phyloP scores from a whole-genome alignment of 768 basidiomycete species.

The Termitomyces sp. region DNA sequence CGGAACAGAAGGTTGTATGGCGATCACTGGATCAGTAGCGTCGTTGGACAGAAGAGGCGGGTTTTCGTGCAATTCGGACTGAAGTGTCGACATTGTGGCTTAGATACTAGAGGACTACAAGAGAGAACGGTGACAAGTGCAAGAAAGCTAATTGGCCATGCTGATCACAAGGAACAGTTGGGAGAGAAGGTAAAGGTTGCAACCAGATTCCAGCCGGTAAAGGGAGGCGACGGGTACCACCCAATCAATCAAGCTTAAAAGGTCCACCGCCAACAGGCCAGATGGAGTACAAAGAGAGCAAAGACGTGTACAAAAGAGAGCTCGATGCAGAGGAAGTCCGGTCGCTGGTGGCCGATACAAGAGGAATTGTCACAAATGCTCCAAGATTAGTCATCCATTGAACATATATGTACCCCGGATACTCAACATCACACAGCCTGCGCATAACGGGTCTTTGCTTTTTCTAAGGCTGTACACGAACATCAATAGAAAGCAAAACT shows the following conservation, averaged over 20 bases:
- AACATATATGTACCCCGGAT: constrained; percentile 8
- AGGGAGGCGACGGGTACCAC: constrained; percentile 5
- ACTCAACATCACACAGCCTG: constrained; percentile 5
- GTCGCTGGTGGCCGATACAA: constrained; percentile 14
- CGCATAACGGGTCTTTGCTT: not conserved
- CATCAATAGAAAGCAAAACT: not conserved
- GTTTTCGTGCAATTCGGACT: constrained; percentile 24
- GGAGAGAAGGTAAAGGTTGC: constrained; percentile 10
- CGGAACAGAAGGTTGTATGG: constrained; percentile 6
- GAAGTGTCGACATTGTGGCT: constrained; percentile 18
- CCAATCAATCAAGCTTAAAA: not conserved
- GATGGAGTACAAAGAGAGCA: not conserved
- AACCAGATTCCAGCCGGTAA: constrained; percentile 18
- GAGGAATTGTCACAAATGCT: not conserved
- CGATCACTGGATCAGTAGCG: constrained; percentile 1
- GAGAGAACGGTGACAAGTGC: not conserved
- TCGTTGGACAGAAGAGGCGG: constrained; percentile 18
- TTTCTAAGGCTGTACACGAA: not conserved
- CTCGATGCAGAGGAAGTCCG: not conserved
- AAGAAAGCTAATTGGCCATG: constrained; percentile 17
- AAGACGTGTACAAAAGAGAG: constrained; percentile 1
- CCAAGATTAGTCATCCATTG: constrained; percentile 9
- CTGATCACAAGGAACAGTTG: constrained; percentile 7
- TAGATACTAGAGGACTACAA: constrained; percentile 5
- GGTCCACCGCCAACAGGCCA: not conserved